Base-by-base conservation (phyloP, 495 filamentous ascomycete genomes). In the Penicillium canescens region DNA sequence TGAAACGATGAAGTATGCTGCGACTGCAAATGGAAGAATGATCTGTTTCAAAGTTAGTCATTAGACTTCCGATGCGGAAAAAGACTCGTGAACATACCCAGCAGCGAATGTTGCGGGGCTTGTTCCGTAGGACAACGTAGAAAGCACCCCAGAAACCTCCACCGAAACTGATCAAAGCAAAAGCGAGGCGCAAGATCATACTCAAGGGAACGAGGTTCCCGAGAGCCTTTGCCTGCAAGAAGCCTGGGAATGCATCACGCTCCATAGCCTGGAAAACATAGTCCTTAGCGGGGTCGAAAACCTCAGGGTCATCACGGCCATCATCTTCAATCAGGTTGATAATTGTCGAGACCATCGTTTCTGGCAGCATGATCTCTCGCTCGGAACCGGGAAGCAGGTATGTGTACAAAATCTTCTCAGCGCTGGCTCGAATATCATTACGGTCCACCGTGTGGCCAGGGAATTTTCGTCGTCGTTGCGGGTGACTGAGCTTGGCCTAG, bases 211-310 rank as follows among this genome's bases (percentile, higher is more conserved):
- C 90, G 2, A 98, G 77, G 63, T 98, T 98, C 37, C 95, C 95
- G 12, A 98, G 80, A 6, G 92, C 94, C 75, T 97, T 97, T 62
- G 89, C 86, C 60, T 91, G 85, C 56, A 98, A 82, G 78, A 98
- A 98, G 20, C 92, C 92, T 4, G 94, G 94, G 71, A 96, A 98
- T 12, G 94, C 94, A 73, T 98, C 94, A 38, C 95, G 86, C 71
- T 99, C 94, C 95, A 99, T 99, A 3, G 94, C 94, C 66, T 98
- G 95, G 71, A 97, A 99, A 42, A 96, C 93, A 67, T 98, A 99
- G 74, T 99, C 95, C 71, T 98, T 98, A 23, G 94, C 94, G 3
- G 88, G 86, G 66, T 97, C 93, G 57, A 99, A 99, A 10, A 99
- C 85, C 66, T 98, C 94, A 1, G 94, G 94, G 65, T 99, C 94